These are phyloP conservation scores for Anthostomella pinea DNA, from an alignment of 2,329 filamentous ascomycete genomes.

Conservation along the genomic window DNA sequence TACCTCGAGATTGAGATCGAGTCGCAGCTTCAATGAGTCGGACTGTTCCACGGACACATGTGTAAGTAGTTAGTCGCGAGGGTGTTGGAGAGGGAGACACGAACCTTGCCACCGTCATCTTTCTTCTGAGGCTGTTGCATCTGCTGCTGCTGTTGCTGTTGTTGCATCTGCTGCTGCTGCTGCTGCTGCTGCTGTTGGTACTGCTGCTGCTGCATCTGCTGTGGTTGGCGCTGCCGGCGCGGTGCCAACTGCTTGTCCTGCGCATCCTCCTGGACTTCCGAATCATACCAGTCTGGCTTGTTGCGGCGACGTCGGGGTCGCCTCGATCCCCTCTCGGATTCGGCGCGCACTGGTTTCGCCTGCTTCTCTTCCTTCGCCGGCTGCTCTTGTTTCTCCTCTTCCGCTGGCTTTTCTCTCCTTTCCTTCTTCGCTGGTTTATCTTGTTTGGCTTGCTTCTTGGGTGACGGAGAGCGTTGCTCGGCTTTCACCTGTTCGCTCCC, in stretches of 20 bases:
- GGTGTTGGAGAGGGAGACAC: too few relatives aligned
- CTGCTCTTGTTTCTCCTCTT: too few relatives aligned
- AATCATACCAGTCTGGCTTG: slow-evolving; percentile 28
- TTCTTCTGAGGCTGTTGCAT: slow-evolving; percentile 23
- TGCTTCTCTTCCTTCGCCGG: slow-evolving; percentile 22
- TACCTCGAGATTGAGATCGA: slow-evolving; percentile 79
- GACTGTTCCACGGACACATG: slow-evolving; percentile 35
- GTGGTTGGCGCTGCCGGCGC: slow-evolving; percentile 20
- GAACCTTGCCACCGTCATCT: too few relatives aligned
- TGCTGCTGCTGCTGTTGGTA: slow-evolving; percentile 22
- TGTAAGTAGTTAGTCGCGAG: too few relatives aligned
- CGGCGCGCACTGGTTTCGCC: slow-evolving; percentile 20
- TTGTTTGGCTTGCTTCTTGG: too few relatives aligned
- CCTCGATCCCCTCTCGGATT: slow-evolving; percentile 26
- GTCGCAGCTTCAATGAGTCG: slow-evolving; percentile 68
- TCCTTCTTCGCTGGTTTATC: too few relatives aligned
- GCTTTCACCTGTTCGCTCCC: slow-evolving; percentile 14
- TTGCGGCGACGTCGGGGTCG: slow-evolving; percentile 30
- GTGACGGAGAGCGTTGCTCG: slow-evolving; percentile 29
- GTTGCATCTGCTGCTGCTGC: slow-evolving; percentile 22
- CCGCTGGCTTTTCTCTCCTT: too few relatives aligned
- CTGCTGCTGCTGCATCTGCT: slow-evolving; percentile 18
- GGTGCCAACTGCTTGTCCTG: slow-evolving; percentile 29
- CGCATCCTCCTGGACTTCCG: slow-evolving; percentile 26
- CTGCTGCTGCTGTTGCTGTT: slow-evolving; percentile 26